These are phyloP conservation scores for Saccharomycopsis sp. DNA, from an alignment of 805 yeast genomes.

Conservation along the genomic window DNA sequence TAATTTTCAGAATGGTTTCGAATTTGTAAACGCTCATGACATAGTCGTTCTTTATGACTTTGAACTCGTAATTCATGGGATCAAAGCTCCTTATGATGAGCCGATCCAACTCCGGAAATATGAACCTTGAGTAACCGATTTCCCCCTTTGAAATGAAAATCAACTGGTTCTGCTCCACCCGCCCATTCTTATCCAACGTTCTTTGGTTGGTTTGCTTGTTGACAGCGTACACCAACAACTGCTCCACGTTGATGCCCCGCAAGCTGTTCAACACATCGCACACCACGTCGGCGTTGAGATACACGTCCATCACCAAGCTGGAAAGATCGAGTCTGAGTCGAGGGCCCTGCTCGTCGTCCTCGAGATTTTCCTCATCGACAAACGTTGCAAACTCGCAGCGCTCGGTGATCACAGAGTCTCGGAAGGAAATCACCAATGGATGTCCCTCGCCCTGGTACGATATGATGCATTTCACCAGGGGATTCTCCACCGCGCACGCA, in stretches of 20 bases:
- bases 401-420: conserved; percentile 44
- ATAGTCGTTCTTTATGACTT: conserved; percentile 24
- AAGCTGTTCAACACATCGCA: conserved; percentile 47
- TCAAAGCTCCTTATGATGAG: conserved; percentile 31
- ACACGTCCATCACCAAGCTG: conserved; percentile 39
- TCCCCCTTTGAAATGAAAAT: conserved; percentile 61
- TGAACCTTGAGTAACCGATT: conserved; percentile 61
- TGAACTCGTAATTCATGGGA: conserved; percentile 25
- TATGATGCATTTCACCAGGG: conserved; percentile 32
- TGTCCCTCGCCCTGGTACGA: conserved; percentile 40
- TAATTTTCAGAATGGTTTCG: conserved; percentile 36
- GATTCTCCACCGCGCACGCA: conserved; percentile 27
- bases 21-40: conserved; percentile 45
- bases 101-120: conserved; percentile 60
- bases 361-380: conserved; percentile 29
- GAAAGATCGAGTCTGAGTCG: conserved; percentile 35
- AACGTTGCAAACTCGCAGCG: conserved; percentile 48
- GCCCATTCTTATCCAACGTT: conserved; percentile 29
- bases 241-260: conserved; percentile 44
- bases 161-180: conserved; percentile 30
- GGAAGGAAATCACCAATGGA: conserved; percentile 49
- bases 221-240: conserved; percentile 39
- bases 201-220: conserved; percentile 23
- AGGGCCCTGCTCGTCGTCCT: conserved; percentile 24
- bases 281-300: conserved; percentile 44